These are phyloP conservation scores for Gillenia trifoliata DNA, from an alignment of 306 rosid species.

Conservation along the genomic window DNA sequence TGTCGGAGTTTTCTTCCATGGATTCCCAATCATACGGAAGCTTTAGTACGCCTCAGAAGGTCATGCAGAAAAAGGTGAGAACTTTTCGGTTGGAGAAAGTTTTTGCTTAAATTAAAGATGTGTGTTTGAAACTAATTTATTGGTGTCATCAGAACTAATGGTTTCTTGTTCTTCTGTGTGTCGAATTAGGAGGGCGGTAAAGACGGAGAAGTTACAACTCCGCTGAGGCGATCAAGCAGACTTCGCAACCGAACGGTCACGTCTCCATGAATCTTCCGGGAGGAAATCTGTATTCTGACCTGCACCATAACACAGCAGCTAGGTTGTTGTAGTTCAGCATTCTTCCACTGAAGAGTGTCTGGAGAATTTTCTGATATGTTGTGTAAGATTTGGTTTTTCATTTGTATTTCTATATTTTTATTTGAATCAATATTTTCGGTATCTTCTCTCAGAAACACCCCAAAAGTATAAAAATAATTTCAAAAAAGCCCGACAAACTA, in stretches of 20 bases:
- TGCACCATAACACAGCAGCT: no score
- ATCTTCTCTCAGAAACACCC: background rate
- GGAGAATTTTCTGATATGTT: background rate
- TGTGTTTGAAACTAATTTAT: background rate
- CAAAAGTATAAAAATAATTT: no score
- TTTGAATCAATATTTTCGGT: background rate
- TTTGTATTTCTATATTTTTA: background rate
- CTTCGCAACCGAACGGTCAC: constrained; percentile 28
- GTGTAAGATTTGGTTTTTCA: background rate
- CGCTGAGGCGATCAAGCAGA: constrained; percentile 48
- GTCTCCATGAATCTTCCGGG: constrained; percentile 27
- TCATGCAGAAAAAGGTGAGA: constrained; percentile 27
- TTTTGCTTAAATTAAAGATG: background rate
- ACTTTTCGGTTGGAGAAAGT: background rate
- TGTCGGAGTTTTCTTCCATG: constrained; percentile 22
- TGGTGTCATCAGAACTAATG: background rate
- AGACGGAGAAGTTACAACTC: constrained; percentile 36
- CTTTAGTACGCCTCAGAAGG: constrained; percentile 21
- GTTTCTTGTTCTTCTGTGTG: background rate
- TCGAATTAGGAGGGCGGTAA: constrained; percentile 19
- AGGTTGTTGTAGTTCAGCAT: background rate
- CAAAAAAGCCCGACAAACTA: no score
- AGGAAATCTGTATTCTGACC: background rate
- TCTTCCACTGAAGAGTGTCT: constrained; percentile 13
- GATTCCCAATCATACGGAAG: constrained; percentile 25